Evolutionary conservation across 1,139 yeast species (phyloP).

Genomic region (Yueomyces sp.): DNA sequence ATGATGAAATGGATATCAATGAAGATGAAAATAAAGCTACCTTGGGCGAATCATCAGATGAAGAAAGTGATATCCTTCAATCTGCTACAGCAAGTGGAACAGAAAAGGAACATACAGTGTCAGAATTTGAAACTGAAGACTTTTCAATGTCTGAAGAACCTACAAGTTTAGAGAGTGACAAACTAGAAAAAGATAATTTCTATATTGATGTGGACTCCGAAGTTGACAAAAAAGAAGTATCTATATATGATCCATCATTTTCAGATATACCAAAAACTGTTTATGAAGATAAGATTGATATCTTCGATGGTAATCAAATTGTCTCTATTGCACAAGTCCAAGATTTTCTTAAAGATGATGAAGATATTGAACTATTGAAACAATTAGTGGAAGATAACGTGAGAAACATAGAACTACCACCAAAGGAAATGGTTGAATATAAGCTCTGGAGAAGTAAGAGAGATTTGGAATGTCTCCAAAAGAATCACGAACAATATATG

Average conservation of each 20-base stretch:
- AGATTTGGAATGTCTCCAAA: slow-evolving; percentile 9
- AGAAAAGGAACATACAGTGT: slow-evolving; percentile 4
- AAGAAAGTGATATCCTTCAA: slow-evolving; percentile 25
- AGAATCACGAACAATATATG: slow-evolving; percentile 11
- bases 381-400: slow-evolving; percentile 26
- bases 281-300: slow-evolving; percentile 15
- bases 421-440: slow-evolving; percentile 3
- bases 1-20: slow-evolving; percentile 22
- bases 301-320: slow-evolving; percentile 3
- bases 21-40: slow-evolving; percentile 13
- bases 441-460: slow-evolving; percentile 15
- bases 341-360: slow-evolving; percentile 51
- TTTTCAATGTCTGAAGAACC: background rate
- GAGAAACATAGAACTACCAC: background rate
- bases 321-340: slow-evolving; percentile 43
- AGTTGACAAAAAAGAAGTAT: background rate
- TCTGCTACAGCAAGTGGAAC: background rate
- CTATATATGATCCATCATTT: slow-evolving; percentile 12
- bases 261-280: slow-evolving; percentile 17
- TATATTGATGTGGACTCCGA: background rate
- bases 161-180: background rate
- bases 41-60: slow-evolving; percentile 25
- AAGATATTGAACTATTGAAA: slow-evolving; percentile 48
- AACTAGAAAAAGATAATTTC: background rate
- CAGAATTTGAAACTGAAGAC: background rate